Base-by-base conservation (phyloP, 1,284 basidiomycete species). In the Singerocomus inundabilis region DNA sequence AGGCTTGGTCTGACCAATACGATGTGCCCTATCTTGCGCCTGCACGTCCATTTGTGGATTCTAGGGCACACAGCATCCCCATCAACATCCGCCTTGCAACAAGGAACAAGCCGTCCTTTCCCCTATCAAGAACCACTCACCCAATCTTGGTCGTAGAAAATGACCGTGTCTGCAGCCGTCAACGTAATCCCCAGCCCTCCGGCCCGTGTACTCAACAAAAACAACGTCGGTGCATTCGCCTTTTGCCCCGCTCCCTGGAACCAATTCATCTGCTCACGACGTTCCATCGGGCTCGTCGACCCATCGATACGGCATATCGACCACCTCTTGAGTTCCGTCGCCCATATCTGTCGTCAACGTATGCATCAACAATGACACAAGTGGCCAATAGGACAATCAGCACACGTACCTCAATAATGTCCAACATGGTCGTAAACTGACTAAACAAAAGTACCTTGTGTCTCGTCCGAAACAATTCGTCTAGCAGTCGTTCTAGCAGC, bases 81-180 rank as follows among this genome's bases (percentile, higher is more conserved):
- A n/a, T n/a, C n/a, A n/a, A n/a, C n/a, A n/a, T n/a, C n/a, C n/a
- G n/a, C n/a, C n/a, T n/a, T n/a, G n/a, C n/a, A n/a, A n/a, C n/a
- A n/a, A n/a, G n/a, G n/a, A 1, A 1, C 13, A 16, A n/a, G 60
- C 9, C 43, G 34, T 21, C 44, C 92, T 92, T n/a, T n/a, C n/a
- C n/a, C n/a, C n/a, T n/a, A n/a, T n/a, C n/a, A n/a, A n/a, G n/a
- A n/a, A n/a, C n/a, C n/a, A n/a, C n/a, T n/a, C n/a, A n/a, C n/a
- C n/a, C n/a, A n/a, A n/a, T n/a, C n/a, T n/a, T n/a, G n/a, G 66
- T 98, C 95, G 66, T 97, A 98, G 70, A 95, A 96, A 46, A 98
- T 81, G 57, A 98, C 95, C 0, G 93, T 97, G 66, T 98, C 93
- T 15, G 95, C 95, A n/a, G 95, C 95, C 9, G 95, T 95, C 50